phyloP scores from a whole-genome alignment of 2,329 filamentous ascomycete species.

The Botrytis medusae region DNA sequence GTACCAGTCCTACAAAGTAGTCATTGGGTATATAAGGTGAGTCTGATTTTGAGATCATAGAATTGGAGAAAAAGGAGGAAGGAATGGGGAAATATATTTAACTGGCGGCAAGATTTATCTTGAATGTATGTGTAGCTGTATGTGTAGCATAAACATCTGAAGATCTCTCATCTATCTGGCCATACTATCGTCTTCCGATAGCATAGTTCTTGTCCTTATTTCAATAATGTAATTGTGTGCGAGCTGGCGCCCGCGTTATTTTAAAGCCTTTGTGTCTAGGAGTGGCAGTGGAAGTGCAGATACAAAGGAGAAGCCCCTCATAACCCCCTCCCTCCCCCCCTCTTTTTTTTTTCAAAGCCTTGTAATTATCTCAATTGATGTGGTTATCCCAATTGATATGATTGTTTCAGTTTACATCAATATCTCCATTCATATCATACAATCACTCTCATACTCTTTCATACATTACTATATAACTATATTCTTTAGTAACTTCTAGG shows the following conservation, averaged over 20 bases:
- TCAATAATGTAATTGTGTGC: neutral
- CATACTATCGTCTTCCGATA: neutral
- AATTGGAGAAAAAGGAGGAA: neutral
- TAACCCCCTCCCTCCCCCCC: neutral
- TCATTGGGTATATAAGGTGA: neutral
- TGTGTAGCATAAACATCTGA: neutral
- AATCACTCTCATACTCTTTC: neutral
- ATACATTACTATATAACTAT: neutral
- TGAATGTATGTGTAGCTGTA: no score
- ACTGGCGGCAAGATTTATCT: neutral
- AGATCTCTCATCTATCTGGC: neutral
- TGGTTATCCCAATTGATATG: no score
- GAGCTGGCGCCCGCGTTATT: neutral
- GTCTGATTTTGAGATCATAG: neutral
- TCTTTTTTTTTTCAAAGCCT: no score
- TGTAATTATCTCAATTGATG: no score
- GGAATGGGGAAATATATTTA: no score
- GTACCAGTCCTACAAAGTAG: no score
- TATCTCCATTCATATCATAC: no score
- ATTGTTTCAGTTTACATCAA: no score
- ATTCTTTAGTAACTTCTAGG: constrained; percentile 62
- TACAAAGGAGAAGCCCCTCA: neutral
- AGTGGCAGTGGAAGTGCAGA: neutral
- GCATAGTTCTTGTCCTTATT: neutral
- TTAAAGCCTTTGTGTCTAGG: neutral